These are phyloP conservation scores for Pelagomonas calceolata DNA, from an alignment of 108 stramenopile species.

Conservation along the genomic window DNA sequence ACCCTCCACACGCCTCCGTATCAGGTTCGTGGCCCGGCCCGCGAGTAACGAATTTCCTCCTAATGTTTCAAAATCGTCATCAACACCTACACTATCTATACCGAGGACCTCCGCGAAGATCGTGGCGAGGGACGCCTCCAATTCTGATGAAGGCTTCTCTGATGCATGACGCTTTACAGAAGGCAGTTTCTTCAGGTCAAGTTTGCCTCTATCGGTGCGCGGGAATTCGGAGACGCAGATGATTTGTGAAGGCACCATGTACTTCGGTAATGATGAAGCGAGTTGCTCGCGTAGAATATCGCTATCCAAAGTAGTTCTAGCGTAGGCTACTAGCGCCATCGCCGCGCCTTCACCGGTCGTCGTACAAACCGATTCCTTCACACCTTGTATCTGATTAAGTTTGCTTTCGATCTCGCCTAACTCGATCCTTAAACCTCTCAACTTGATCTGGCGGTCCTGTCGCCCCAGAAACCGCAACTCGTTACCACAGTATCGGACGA, in stretches of 20 bases:
- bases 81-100: background rate
- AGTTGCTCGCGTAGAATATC: background rate
- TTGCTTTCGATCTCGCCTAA: conserved; percentile 21
- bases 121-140: background rate
- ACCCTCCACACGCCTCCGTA: background rate
- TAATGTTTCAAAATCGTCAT: background rate
- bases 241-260: background rate
- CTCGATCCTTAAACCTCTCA: conserved; percentile 26
- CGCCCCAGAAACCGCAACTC: conserved; percentile 23
- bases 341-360: background rate
- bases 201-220: background rate
- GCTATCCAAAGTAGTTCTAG: background rate
- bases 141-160: background rate
- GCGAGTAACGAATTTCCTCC: background rate
- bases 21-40: background rate
- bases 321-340: background rate
- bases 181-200: background rate
- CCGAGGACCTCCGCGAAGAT: background rate
- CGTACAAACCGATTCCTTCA: background rate
- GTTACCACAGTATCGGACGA: conserved; percentile 11
- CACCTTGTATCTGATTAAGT: background rate
- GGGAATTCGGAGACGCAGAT: background rate
- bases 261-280: background rate
- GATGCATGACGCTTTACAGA: too few relatives aligned
- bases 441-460: conserved; percentile 23